Evolutionary conservation across 1,284 basidiomycete species (phyloP).

Genomic region (Schizopora paradoxa): DNA sequence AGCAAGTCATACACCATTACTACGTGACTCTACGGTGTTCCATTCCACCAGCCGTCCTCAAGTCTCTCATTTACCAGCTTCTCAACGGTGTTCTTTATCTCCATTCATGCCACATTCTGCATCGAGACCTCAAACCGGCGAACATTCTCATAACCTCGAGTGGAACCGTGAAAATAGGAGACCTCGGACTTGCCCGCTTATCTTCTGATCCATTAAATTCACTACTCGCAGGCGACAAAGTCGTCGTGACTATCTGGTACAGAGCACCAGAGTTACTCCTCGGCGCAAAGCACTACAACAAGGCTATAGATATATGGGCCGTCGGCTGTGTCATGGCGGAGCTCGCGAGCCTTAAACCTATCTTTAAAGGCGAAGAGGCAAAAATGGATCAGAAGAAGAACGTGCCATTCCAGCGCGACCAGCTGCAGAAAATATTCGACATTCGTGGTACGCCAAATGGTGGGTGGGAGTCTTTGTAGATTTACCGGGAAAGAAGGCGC

Average conservation of each 20-base stretch:
- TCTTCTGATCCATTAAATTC: conserved; percentile 83
- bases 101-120: conserved; percentile 92
- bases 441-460: conserved; percentile 87
- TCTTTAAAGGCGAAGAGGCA: conserved; percentile 99
- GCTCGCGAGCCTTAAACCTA: conserved; percentile 86
- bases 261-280: conserved; percentile 92
- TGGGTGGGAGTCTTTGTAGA: conserved; percentile 28
- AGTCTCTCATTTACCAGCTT: conserved; percentile 94
- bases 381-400: conserved; percentile 92
- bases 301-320: conserved; percentile 94
- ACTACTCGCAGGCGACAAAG: conserved; percentile 88
- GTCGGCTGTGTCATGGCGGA: conserved; percentile 97
- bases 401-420: conserved; percentile 92
- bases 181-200: conserved; percentile 89
- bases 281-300: conserved; percentile 95
- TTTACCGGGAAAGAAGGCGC: conserved; percentile 3
- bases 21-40: conserved; percentile 79
- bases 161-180: conserved; percentile 96
- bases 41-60: conserved; percentile 77
- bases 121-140: conserved; percentile 96
- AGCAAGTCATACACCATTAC: conserved; percentile 99
- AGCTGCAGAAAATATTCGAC: conserved; percentile 92
- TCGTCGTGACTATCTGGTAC: conserved; percentile 99
- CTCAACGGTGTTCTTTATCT: conserved; percentile 93
- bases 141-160: conserved; percentile 92